phyloP scores from a whole-genome alignment of 257 asterid species.

The Solanum lignicaule region DNA sequence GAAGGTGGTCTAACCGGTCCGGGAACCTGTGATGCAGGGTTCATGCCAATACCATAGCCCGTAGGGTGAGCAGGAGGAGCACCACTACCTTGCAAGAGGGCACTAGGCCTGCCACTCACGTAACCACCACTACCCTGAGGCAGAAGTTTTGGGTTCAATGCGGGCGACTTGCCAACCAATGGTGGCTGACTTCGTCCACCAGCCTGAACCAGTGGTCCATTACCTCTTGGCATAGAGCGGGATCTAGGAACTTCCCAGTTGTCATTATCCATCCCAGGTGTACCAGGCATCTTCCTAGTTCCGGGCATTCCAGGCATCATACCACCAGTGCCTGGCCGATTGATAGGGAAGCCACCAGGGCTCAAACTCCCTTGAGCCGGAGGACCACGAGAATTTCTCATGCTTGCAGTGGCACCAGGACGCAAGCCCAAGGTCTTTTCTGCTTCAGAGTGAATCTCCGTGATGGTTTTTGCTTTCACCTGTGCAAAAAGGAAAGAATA shows the following conservation, averaged over 20 bases:
- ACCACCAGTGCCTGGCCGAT: conserved; percentile 80
- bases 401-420: conserved; percentile 87
- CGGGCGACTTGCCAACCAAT: conserved; percentile 39
- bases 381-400: conserved; percentile 51
- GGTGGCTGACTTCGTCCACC: conserved; percentile 49
- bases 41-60: conserved; percentile 20
- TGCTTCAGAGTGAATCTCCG: conserved; percentile 93
- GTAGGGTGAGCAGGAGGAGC: conserved; percentile 25
- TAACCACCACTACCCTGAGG: conserved; percentile 69
- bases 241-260: conserved; percentile 83
- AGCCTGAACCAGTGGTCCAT: conserved; percentile 28
- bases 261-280: conserved; percentile 65
- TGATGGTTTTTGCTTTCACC: conserved; percentile 89
- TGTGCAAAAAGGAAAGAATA: conserved; percentile 12
- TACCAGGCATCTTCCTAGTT: conserved; percentile 72
- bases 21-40: conserved; percentile 29
- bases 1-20: conserved; percentile 23
- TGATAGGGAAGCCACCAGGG: conserved; percentile 64
- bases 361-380: conserved; percentile 50
- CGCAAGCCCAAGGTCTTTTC: conserved; percentile 88
- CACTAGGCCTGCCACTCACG: conserved; percentile 50
- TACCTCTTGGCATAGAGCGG: conserved; percentile 76
- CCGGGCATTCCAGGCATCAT: conserved; percentile 99
- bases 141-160: conserved; percentile 39
- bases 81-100: conserved; percentile 65